Evolutionary conservation across 192 early-diverging fungal species (phyloP).

Genomic region (Cladochytrium replicatum): DNA sequence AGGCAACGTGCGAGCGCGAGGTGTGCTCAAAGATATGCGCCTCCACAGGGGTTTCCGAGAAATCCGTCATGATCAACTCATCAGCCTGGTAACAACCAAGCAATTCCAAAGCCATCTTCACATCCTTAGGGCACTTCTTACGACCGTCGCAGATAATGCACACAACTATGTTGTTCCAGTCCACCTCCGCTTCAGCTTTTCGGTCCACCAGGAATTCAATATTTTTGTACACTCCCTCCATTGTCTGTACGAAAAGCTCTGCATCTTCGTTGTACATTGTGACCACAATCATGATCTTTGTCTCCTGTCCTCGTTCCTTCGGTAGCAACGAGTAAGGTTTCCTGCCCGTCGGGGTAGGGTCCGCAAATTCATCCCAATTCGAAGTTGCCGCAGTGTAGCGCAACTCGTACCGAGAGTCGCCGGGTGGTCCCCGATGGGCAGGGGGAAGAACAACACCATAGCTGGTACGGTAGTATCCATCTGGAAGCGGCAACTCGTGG

Average conservation of each 20-base stretch:
- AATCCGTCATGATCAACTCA: constrained; percentile 26
- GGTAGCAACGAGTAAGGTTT: constrained; percentile 54
- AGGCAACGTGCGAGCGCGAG: constrained; percentile 18
- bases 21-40: constrained; percentile 49
- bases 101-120: constrained; percentile 40
- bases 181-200: constrained; percentile 6
- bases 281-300: constrained; percentile 57
- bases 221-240: constrained; percentile 55
- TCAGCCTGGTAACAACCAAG: constrained; percentile 56
- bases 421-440: neutral
- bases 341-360: neutral
- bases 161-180: constrained; percentile 66
- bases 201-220: constrained; percentile 48
- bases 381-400: neutral
- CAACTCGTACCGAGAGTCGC: neutral
- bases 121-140: constrained; percentile 51
- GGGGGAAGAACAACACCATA: neutral
- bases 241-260: constrained; percentile 49
- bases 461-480: neutral
- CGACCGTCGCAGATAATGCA: constrained; percentile 67
- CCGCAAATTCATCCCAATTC: neutral
- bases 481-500: neutral
- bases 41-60: constrained; percentile 30
- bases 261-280: constrained; percentile 64
- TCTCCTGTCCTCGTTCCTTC: constrained; percentile 32